Evolutionary conservation across 2,329 filamentous ascomycete genomes (phyloP).

Genomic region (Fusarium sp.): DNA sequence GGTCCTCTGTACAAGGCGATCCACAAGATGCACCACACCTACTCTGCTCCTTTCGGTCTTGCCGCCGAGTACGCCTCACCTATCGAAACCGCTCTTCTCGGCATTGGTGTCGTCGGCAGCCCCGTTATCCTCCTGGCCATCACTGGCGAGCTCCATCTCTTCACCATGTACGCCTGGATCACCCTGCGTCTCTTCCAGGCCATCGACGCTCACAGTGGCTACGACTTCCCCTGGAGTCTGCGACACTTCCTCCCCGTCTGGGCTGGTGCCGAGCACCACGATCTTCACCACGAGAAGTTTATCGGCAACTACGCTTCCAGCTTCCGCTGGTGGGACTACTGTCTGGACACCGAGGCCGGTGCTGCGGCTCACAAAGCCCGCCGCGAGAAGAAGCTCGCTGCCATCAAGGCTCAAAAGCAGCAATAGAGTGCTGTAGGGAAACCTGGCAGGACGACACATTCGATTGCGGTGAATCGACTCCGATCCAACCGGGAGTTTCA

Average conservation of each 20-base stretch:
- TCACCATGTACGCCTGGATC: conserved; percentile 99
- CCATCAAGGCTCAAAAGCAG: conserved; percentile 72
- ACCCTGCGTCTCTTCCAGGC: conserved; percentile 92
- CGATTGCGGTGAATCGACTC: conserved; percentile 42
- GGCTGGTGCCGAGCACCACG: conserved; percentile 96
- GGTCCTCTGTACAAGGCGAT: conserved; percentile 94
- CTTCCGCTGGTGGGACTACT: conserved; percentile 99
- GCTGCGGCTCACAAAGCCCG: conserved; percentile 86
- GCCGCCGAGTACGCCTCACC: conserved; percentile 98
- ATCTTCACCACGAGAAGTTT: conserved; percentile 97
- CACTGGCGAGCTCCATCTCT: conserved; percentile 87
- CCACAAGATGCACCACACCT: conserved; percentile 99
- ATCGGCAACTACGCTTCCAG: conserved; percentile 97
- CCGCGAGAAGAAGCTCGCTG: conserved; percentile 77
- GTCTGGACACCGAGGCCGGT: conserved; percentile 91
- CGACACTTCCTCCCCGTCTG: conserved; percentile 97
- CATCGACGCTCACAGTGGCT: conserved; percentile 96
- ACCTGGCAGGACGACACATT: conserved; percentile 15
- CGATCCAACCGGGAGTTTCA: conserved; percentile 14
- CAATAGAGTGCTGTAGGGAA: conserved; percentile 57
- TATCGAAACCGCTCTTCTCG: conserved; percentile 95
- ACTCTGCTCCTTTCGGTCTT: conserved; percentile 95
- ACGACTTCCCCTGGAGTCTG: conserved; percentile 97
- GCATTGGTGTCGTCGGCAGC: conserved; percentile 81
- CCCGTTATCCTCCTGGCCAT: conserved; percentile 86